Evolutionary conservation across 1,284 basidiomycete species (phyloP).

Genomic region (Pholiota adiposa): DNA sequence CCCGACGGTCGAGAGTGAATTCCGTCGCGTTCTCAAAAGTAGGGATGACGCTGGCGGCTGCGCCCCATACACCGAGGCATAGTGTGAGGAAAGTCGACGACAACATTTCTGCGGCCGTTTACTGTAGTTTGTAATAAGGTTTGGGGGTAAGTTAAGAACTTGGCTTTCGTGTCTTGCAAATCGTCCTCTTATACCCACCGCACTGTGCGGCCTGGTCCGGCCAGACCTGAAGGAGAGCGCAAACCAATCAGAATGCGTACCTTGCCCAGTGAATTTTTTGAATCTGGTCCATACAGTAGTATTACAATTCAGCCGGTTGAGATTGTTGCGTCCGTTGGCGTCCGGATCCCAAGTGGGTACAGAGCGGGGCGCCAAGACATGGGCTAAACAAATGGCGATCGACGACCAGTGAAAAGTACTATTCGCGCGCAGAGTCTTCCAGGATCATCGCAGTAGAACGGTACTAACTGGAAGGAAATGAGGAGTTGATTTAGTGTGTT

Average conservation of each 20-base stretch:
- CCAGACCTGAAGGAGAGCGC: not conserved
- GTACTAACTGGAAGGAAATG: not conserved
- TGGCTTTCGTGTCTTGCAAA: not conserved
- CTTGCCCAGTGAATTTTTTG: not conserved
- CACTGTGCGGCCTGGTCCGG: not conserved
- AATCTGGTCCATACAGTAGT: not conserved
- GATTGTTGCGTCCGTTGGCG: not conserved
- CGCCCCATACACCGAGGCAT: constrained; percentile 6
- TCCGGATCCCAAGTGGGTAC: not conserved
- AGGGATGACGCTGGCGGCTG: constrained; percentile 10
- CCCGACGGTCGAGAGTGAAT: constrained; percentile 19
- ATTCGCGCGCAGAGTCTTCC: not conserved
- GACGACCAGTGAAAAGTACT: not conserved
- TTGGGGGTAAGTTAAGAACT: not conserved
- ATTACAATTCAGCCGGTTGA: not conserved
- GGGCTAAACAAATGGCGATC: not conserved
- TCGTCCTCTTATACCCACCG: not conserved
- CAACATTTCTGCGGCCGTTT: not conserved
- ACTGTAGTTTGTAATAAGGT: not conserved
- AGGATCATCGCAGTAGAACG: not conserved
- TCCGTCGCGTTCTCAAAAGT: not conserved
- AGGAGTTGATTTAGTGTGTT: not conserved
- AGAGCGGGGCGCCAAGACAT: not conserved
- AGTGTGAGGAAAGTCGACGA: not conserved
- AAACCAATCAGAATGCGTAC: not conserved